Percentiles rank a stretch among this genome's conserved stretches.
These are phyloP conservation scores for Talaromyces sp. DNA, from an alignment of 2,329 filamentous ascomycete genomes.

Conservation along the genomic window DNA sequence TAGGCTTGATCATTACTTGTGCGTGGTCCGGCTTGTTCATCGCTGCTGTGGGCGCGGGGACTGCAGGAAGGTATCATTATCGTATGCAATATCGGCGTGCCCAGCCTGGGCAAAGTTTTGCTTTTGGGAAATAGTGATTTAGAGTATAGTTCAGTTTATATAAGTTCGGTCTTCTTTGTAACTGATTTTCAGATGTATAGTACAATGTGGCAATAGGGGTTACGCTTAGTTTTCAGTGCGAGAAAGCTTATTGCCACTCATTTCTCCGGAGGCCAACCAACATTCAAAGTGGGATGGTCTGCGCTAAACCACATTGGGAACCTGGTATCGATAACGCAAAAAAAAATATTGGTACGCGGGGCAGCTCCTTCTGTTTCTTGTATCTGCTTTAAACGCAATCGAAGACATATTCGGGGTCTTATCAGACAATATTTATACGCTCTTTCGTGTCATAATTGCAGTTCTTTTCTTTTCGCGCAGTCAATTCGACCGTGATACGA, in stretches of 20 bases:
- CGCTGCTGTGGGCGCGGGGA: constrained; percentile 28
- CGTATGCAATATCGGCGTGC: constrained; percentile 27
- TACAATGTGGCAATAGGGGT: not conserved
- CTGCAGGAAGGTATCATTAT: constrained; percentile 27
- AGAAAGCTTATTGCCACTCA: not conserved
- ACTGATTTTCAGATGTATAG: no score
- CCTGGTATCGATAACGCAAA: constrained; percentile 10
- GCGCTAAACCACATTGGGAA: constrained; percentile 5
- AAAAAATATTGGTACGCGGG: constrained; percentile 9
- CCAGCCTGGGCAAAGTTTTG: constrained; percentile 1
- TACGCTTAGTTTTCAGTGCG: not conserved
- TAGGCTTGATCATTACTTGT: constrained; percentile 28
- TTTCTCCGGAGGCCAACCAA: not conserved
- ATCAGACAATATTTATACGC: not conserved
- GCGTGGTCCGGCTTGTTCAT: constrained; percentile 29
- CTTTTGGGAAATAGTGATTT: not conserved
- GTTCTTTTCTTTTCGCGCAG: not conserved
- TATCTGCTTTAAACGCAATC: not conserved
- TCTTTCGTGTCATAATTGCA: not conserved
- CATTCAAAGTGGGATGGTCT: not conserved
- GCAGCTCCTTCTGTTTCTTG: not conserved
- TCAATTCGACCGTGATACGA: not conserved
- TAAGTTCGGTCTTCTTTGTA: not conserved
- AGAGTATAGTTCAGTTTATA: not conserved
- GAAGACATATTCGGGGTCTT: not conserved